Percentiles rank a stretch among this genome's conserved stretches.
These are phyloP conservation scores for Phoma herbarum DNA, from an alignment of 2,329 filamentous ascomycete species.

Conservation along the genomic window DNA sequence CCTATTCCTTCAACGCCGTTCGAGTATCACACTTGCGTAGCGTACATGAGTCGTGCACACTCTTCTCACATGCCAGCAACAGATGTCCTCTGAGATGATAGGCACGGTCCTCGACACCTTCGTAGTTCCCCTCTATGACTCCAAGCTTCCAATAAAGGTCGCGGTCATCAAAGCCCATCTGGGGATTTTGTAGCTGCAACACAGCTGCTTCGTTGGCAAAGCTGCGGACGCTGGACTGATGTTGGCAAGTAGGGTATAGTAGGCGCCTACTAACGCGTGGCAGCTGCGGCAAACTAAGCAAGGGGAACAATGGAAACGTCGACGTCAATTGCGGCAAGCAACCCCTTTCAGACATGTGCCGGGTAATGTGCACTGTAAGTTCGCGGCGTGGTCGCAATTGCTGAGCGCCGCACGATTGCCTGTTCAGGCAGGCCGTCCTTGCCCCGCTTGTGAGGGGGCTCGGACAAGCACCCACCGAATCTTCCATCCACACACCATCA, in stretches of 20 bases:
- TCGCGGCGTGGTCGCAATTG: not conserved
- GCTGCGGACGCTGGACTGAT: not conserved
- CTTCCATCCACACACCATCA: slow-evolving; percentile 33
- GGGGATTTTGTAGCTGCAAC: not conserved
- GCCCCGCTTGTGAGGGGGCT: slow-evolving; percentile 24
- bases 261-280: slow-evolving; percentile 2
- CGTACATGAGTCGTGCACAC: not conserved
- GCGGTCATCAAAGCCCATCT: not conserved
- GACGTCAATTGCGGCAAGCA: not conserved
- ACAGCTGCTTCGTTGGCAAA: not conserved
- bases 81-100: not conserved
- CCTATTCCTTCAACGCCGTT: not conserved
- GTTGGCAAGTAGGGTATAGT: not conserved
- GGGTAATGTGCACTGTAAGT: not conserved
- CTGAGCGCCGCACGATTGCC: slow-evolving; percentile 6
- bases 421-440: slow-evolving; percentile 6
- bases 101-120: not conserved
- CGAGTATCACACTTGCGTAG: not conserved
- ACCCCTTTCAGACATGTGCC: not conserved
- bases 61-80: not conserved
- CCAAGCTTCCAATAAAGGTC: not conserved
- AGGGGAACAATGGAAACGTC: slow-evolving; percentile 4
- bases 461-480: slow-evolving; percentile 33
- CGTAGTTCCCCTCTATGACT: not conserved
- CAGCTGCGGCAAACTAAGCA: slow-evolving; percentile 8